These are phyloP conservation scores for Typha latifolia DNA, from an alignment of 176 grass and related monocot genomes.

Conservation along the genomic window DNA sequence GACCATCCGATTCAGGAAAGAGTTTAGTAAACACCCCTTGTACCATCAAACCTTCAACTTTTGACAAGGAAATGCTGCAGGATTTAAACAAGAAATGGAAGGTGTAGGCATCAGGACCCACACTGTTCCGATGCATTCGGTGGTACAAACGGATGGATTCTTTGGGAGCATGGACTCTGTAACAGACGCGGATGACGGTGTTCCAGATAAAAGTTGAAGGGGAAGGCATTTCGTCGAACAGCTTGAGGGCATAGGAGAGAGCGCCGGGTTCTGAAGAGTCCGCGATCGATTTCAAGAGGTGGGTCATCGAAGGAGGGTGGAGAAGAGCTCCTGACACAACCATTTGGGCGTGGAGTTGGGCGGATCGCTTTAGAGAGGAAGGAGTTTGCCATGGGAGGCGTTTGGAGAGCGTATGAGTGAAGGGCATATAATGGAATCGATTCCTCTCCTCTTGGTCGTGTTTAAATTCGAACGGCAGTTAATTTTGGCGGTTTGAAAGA, in stretches of 20 bases:
- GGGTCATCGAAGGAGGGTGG: slow-evolving; percentile 13
- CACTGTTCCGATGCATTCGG: slow-evolving; percentile 20
- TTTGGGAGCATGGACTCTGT: background rate
- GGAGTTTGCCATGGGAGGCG: slow-evolving; percentile 32
- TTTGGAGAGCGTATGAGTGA: background rate
- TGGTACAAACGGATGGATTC: slow-evolving; percentile 17
- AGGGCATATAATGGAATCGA: background rate
- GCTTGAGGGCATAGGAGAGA: slow-evolving; percentile 26
- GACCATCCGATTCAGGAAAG: slow-evolving; percentile 5
- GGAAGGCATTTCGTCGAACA: slow-evolving; percentile 43
- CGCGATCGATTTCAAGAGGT: slow-evolving; percentile 45
- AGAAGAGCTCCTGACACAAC: slow-evolving; percentile 19
- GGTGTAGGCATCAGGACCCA: slow-evolving; percentile 33
- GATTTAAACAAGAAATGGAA: slow-evolving; percentile 67
- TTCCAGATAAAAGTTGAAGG: slow-evolving; percentile 37
- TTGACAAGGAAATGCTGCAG: slow-evolving; percentile 10
- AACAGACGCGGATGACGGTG: slow-evolving; percentile 49
- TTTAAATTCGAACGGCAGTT: no score
- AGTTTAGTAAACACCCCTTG: slow-evolving; percentile 31
- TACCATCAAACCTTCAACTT: slow-evolving; percentile 24
- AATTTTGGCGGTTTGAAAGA: no score
- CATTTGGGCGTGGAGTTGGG: slow-evolving; percentile 46
- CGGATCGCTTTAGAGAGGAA: slow-evolving; percentile 44
- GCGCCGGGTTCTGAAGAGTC: background rate
- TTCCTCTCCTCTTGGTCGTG: no score